Evolutionary conservation across 176 grass and related monocot genomes (phyloP).

Genomic region (Bromus sterilis): DNA sequence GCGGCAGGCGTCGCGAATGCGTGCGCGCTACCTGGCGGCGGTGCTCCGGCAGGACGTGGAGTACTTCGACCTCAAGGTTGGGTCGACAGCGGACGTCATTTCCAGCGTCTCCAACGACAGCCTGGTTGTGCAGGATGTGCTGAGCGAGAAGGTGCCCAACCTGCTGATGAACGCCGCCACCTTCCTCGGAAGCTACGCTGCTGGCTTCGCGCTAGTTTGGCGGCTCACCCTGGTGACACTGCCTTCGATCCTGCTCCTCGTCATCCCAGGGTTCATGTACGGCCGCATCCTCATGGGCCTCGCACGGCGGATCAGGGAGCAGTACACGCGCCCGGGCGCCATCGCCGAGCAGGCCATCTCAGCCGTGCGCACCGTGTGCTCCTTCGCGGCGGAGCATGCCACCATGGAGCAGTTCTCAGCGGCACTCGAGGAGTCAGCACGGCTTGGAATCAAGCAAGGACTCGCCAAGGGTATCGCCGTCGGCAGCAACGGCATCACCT

Average conservation of each 20-base stretch:
- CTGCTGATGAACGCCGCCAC: conserved; percentile 61
- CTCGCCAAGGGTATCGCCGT: conserved; percentile 71
- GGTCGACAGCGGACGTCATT: conserved; percentile 63
- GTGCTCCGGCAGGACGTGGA: conserved; percentile 83
- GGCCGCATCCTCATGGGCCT: conserved; percentile 57
- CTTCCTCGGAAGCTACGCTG: conserved; percentile 55
- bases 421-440: conserved; percentile 45
- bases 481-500: conserved; percentile 67
- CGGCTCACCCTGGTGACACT: conserved; percentile 60
- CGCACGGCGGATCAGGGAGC: conserved; percentile 45
- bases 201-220: conserved; percentile 56
- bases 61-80: conserved; percentile 80
- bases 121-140: conserved; percentile 62
- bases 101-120: conserved; percentile 81
- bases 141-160: conserved; percentile 82
- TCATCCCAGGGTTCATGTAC: conserved; percentile 72
- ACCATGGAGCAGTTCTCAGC: conserved; percentile 52
- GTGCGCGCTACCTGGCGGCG: conserved; percentile 52
- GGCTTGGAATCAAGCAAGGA: conserved; percentile 66
- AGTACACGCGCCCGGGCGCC: conserved; percentile 53
- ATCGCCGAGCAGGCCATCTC: conserved; percentile 72
- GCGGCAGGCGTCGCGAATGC: conserved; percentile 73
- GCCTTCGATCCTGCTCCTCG: conserved; percentile 52
- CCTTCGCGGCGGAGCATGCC: conserved; percentile 48
- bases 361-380: conserved; percentile 61